phyloP scores from a whole-genome alignment of 805 yeast species.

The Nakazawaea ambrosiae region DNA sequence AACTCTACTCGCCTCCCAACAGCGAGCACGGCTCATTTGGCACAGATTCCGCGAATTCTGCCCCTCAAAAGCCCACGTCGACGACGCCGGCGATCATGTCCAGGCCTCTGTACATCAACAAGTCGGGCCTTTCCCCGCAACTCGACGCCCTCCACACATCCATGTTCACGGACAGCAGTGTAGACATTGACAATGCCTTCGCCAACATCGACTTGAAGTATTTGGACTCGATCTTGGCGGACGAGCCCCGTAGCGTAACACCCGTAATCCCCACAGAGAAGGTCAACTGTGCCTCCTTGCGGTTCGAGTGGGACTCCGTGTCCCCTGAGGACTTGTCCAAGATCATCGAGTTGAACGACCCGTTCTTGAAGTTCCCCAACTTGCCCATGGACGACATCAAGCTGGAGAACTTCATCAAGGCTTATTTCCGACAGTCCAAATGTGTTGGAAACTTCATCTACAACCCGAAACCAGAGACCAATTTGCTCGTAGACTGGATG shows the following conservation, averaged over 20 bases:
- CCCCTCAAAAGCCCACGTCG: too few relatives aligned
- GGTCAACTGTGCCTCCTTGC: background rate
- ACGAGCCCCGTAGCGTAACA: slow-evolving; percentile 2
- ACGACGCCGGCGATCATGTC: too few relatives aligned
- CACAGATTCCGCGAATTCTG: too few relatives aligned
- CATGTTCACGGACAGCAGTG: too few relatives aligned
- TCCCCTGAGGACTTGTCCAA: slow-evolving; percentile 10
- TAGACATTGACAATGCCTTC: background rate
- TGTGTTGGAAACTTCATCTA: slow-evolving; percentile 9
- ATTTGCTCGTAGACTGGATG: slow-evolving; percentile 6
- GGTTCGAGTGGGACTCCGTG: slow-evolving; percentile 6
- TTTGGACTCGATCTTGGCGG: slow-evolving; percentile 4
- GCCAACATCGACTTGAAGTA: slow-evolving; percentile 7
- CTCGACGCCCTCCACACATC: too few relatives aligned
- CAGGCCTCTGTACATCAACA: too few relatives aligned
- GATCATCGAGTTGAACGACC: slow-evolving; percentile 9
- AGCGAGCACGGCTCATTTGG: too few relatives aligned
- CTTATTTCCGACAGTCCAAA: slow-evolving; percentile 9
- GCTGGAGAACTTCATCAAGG: slow-evolving; percentile 2
- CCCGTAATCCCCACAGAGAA: slow-evolving; percentile 7
- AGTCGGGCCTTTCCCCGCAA: too few relatives aligned
- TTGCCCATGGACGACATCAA: slow-evolving; percentile 10
- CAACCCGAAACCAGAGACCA: slow-evolving; percentile 1
- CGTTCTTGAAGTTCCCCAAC: slow-evolving; percentile 3
- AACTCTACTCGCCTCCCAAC: too few relatives aligned